Conservation (phyloP, 2,329 filamentous ascomycete genomes). For the Chalaropsis thielavioides region DNA sequence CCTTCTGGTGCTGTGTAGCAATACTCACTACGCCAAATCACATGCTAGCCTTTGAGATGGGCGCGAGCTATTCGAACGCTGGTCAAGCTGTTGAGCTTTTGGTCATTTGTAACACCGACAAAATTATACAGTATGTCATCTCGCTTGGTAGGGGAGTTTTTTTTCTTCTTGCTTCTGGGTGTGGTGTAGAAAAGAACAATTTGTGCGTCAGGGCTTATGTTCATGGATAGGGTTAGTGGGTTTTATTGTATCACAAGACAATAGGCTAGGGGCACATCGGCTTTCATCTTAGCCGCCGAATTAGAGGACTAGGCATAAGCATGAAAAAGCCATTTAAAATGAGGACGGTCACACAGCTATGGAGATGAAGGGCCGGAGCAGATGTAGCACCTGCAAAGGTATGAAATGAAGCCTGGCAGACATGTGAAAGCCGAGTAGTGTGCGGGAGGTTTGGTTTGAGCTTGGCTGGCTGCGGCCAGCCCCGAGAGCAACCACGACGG, state of each 20-base stretch:
- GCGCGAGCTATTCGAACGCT: not conserved
- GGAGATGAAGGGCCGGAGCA: not conserved
- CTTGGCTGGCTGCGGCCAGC: no score
- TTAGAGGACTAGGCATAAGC: not conserved
- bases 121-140: not conserved
- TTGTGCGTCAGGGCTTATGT: not conserved
- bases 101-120: not conserved
- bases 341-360: not conserved
- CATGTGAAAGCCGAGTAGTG: not conserved
- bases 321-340: not conserved
- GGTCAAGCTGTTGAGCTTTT: not conserved
- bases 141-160: not conserved
- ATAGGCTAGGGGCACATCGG: not conserved
- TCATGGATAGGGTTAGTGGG: not conserved
- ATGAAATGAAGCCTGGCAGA: not conserved
- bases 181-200: not conserved
- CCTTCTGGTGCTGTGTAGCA: not conserved
- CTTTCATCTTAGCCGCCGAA: not conserved
- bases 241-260: not conserved
- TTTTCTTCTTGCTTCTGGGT: not conserved
- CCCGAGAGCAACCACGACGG: no score
- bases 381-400: not conserved
- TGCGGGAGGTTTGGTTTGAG: no score
- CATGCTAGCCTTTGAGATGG: not conserved
- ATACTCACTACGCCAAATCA: not conserved